Conservation (phyloP, 805 yeast species). For the Suhomyces tanzawaensis region DNA sequence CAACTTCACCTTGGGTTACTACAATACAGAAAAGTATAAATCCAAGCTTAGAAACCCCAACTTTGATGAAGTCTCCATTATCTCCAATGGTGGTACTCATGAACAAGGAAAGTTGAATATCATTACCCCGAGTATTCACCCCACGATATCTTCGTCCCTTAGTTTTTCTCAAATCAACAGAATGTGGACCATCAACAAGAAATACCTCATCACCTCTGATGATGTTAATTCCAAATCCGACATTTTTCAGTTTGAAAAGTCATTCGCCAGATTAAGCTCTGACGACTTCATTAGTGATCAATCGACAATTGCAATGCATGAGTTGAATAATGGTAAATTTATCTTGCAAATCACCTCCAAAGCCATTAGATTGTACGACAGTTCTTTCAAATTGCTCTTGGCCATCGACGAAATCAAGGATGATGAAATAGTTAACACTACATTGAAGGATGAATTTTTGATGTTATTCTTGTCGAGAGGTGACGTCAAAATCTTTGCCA, state of each 20-base stretch:
- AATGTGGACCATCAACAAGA: conserved; percentile 69
- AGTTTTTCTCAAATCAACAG: conserved; percentile 70
- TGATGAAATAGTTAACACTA: conserved; percentile 62
- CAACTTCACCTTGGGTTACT: conserved; percentile 62
- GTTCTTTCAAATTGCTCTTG: conserved; percentile 53
- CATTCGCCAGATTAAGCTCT: conserved; percentile 59
- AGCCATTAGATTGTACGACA: conserved; percentile 58
- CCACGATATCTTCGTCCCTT: conserved; percentile 62
- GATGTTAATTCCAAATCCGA: conserved; percentile 62
- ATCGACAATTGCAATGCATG: conserved; percentile 65
- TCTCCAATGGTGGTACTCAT: conserved; percentile 68
- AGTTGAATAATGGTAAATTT: conserved; percentile 51
- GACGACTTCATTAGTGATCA: conserved; percentile 63
- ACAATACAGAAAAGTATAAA: conserved; percentile 50
- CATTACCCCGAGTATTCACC: conserved; percentile 67
- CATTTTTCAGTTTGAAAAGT: conserved; percentile 59
- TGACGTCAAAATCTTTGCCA: conserved; percentile 56
- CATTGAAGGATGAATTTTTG: conserved; percentile 59
- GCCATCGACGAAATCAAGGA: conserved; percentile 44
- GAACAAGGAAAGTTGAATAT: conserved; percentile 54
- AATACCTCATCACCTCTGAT: conserved; percentile 71
- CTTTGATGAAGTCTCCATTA: conserved; percentile 59
- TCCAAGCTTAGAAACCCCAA: conserved; percentile 72
- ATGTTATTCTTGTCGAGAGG: conserved; percentile 66
- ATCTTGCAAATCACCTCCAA: conserved; percentile 75